phyloP scores from a whole-genome alignment of 192 early-diverging fungal genomes.

The Phycomyces blakesleeanus region DNA sequence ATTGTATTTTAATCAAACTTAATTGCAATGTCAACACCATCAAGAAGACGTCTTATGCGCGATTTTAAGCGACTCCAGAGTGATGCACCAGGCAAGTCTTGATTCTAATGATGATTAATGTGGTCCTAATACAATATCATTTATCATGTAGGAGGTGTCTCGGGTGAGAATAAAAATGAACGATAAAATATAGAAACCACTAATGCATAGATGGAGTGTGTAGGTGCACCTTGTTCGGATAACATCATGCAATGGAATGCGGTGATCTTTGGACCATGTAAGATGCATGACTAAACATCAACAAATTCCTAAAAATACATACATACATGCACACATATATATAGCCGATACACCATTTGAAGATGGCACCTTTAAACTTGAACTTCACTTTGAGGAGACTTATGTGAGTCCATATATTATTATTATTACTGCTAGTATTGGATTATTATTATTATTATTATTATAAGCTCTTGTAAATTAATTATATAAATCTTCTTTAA shows the following conservation, averaged over 20 bases:
- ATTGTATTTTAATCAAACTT: too few species aligned
- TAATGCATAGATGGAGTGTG: conserved; percentile 44
- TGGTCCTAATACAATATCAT: neutral
- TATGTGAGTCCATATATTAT: conserved; percentile 55
- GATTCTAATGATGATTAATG: neutral
- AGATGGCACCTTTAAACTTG: conserved; percentile 94
- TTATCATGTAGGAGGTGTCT: conserved; percentile 30
- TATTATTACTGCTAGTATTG: too few species aligned
- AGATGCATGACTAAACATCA: conserved; percentile 7
- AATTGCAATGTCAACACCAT: conserved; percentile 82
- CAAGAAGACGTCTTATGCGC: conserved; percentile 92
- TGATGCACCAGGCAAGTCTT: conserved; percentile 73
- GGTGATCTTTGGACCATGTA: conserved; percentile 94
- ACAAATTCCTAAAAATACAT: neutral
- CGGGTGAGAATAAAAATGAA: conserved; percentile 20
- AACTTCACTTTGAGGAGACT: conserved; percentile 92
- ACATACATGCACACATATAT: conserved; percentile 9
- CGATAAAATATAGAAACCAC: neutral
- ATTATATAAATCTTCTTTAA: conserved; percentile 5
- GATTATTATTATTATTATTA: too few species aligned
- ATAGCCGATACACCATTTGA: conserved; percentile 94
- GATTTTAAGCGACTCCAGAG: conserved; percentile 95
- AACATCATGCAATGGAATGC: conserved; percentile 99
- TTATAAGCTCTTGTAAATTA: neutral
- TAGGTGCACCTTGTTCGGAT: conserved; percentile 90